Conservation (phyloP, 352 stramenopile genomes). For the Plasmopara muralis region DNA sequence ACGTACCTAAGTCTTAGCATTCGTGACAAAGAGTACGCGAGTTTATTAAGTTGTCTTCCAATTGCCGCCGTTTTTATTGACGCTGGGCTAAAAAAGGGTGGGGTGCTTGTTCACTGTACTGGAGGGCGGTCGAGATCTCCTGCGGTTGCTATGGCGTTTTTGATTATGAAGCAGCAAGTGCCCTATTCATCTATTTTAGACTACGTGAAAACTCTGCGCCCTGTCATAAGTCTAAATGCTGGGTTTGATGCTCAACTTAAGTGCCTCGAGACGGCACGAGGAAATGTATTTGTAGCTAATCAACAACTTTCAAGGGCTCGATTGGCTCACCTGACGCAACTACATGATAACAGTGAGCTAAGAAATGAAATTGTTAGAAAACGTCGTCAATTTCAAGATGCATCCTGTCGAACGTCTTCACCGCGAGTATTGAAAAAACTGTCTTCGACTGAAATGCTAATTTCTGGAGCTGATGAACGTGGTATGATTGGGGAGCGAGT, state of each 20-base stretch:
- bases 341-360: slow-evolving; percentile 29
- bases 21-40: slow-evolving; percentile 86
- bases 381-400: slow-evolving; percentile 24
- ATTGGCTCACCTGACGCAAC: slow-evolving; percentile 29
- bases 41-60: slow-evolving; percentile 82
- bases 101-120: slow-evolving; percentile 80
- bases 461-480: slow-evolving; percentile 37
- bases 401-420: slow-evolving; percentile 6
- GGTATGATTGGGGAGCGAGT: slow-evolving; percentile 55
- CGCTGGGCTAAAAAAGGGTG: slow-evolving; percentile 46
- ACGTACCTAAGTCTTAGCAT: slow-evolving; percentile 87
- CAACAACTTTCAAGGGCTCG: slow-evolving; percentile 59
- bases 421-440: slow-evolving; percentile 24
- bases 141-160: slow-evolving; percentile 65
- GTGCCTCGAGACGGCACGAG: slow-evolving; percentile 53
- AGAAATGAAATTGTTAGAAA: slow-evolving; percentile 28
- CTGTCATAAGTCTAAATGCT: slow-evolving; percentile 66
- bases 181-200: slow-evolving; percentile 39
- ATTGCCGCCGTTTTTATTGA: slow-evolving; percentile 77
- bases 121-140: slow-evolving; percentile 80
- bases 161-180: slow-evolving; percentile 67
- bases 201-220: slow-evolving; percentile 49
- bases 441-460: slow-evolving; percentile 23
- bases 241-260: slow-evolving; percentile 84
- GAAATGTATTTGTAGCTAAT: slow-evolving; percentile 71